Percentiles rank a stretch among this genome's conserved stretches.
phyloP scores from a whole-genome alignment of 352 stramenopile species.

The Pythium aquatile region DNA sequence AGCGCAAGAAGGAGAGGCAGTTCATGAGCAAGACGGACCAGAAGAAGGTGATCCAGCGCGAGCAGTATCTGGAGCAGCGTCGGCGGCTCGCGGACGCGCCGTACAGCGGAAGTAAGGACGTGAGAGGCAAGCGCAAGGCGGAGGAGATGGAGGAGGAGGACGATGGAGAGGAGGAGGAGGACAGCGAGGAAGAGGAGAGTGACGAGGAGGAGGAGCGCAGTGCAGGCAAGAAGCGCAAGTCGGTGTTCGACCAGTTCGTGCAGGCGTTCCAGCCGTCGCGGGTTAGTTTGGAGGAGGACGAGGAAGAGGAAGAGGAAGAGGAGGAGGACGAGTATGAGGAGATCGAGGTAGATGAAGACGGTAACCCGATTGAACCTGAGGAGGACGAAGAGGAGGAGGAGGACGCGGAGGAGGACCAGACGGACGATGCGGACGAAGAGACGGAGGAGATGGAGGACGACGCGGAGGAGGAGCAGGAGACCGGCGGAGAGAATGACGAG shows the following conservation, averaged over 20 bases:
- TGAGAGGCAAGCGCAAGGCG: constrained; percentile 4
- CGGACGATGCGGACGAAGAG: constrained; percentile 13
- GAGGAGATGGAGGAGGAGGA: constrained; percentile 24
- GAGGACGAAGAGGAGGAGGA: constrained; percentile 34
- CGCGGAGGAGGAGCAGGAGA: constrained; percentile 19
- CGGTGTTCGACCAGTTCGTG: constrained; percentile 78
- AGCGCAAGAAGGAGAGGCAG: constrained; percentile 40
- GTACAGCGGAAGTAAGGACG: constrained; percentile 31
- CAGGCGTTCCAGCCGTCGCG: constrained; percentile 49
- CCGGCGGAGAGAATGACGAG: constrained; percentile 7
- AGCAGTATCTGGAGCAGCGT: constrained; percentile 37
- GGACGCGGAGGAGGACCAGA: constrained; percentile 18
- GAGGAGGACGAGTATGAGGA: constrained; percentile 45
- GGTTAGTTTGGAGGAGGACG: constrained; percentile 13
- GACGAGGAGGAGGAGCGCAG: constrained; percentile 29
- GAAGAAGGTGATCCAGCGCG: constrained; percentile 50
- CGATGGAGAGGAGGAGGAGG: constrained; percentile 18
- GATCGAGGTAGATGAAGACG: constrained; percentile 41
- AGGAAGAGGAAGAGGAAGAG: constrained; percentile 42
- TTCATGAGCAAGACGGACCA: constrained; percentile 44
- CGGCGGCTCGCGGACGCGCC: constrained; percentile 38
- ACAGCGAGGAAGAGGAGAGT: constrained; percentile 20
- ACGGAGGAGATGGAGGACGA: constrained; percentile 12
- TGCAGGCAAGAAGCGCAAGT: constrained; percentile 28
- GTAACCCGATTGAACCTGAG: constrained; percentile 34